Evolutionary conservation across 73 alveolate genomes (phyloP), one percentile per base, ranked within the genome.

Genomic region (Urostyla sp.): DNA sequence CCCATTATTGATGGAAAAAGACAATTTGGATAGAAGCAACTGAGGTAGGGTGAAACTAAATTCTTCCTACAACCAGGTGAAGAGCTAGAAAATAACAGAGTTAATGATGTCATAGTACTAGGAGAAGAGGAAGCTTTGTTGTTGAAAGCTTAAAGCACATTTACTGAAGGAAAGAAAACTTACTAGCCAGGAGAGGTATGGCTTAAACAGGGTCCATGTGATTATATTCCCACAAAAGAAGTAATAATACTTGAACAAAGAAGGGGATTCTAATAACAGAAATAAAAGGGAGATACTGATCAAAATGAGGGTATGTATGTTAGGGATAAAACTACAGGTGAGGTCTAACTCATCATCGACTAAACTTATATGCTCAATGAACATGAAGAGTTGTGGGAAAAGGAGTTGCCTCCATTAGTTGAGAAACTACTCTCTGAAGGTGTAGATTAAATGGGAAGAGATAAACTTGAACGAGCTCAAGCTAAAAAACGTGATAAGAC

Each of bases 21-120:
- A 27, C 34, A 77, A 27, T 89, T 52, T 55, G 95, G 95, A 27
- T 34, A 30, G 55, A 30, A 77, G 52, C 82, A 75, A 58, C 32
- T 89, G 37, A 59, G 79, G 18, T 85, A 55, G 57, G 95, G 95
- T 15, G 95, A 89, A 43, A 54, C 46, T 54, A 77, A 79, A 0
- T 89, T 89, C 88, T 89, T 89, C 80, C 55, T 89, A 52, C 20
- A 75, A 24, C 95, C 95, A 38, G 89, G 89, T 11, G 95, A 89
- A 53, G 69, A 49, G 34, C 75, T 89, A 5, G 72, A 69, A 40
- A 11, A n/a, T 13, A 46, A 46, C 20, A 16, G 10, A n/a, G 28
- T 55, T 23, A 34, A 43, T 21, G 57, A 86, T 51, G 75, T 86
- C 37, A 67, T 21, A 26, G 89, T 86, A 45, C 40, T 86, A n/a